Conservation (phyloP, 768 basidiomycete genomes). For the Lactifluus piperatus region DNA sequence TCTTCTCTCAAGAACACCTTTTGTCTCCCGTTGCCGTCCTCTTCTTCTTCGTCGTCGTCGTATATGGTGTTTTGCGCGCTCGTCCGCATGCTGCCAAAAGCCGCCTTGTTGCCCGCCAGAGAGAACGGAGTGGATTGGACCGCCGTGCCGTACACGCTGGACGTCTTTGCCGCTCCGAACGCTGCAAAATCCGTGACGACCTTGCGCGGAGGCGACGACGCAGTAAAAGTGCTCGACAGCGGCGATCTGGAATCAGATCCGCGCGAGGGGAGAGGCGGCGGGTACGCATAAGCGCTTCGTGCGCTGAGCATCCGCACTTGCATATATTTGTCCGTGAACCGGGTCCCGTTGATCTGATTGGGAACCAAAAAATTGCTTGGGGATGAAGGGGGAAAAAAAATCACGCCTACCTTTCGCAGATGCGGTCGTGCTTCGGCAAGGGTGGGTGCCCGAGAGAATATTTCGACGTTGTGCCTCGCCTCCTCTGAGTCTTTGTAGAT, state of each 20-base stretch:
- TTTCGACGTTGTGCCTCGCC: conserved; percentile 79
- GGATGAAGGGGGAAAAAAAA: conserved; percentile 17
- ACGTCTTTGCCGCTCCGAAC: conserved; percentile 65
- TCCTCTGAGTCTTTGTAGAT: conserved; percentile 92
- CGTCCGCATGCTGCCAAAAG: conserved; percentile 69
- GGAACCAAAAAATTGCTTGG: background rate
- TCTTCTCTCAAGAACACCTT: conserved; percentile 72
- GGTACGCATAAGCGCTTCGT: conserved; percentile 44
- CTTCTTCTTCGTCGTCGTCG: conserved; percentile 70
- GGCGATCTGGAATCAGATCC: conserved; percentile 32
- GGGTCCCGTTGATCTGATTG: conserved; percentile 78
- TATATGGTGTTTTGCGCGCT: conserved; percentile 33
- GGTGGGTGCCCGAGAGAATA: conserved; percentile 67
- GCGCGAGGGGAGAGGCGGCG: conserved; percentile 38
- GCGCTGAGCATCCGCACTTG: conserved; percentile 54
- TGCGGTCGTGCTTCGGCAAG: conserved; percentile 66
- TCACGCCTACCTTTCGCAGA: conserved; percentile 57
- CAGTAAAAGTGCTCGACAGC: conserved; percentile 31
- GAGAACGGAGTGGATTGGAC: conserved; percentile 77
- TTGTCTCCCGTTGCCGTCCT: conserved; percentile 49
- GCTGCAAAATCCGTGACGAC: conserved; percentile 85
- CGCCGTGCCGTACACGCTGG: conserved; percentile 78
- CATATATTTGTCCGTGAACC: conserved; percentile 95
- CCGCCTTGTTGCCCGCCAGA: conserved; percentile 69
- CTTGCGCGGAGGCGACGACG: conserved; percentile 42